Base-by-base conservation (phyloP, 495 filamentous ascomycete species). In the Aspergillus indologenus region DNA sequence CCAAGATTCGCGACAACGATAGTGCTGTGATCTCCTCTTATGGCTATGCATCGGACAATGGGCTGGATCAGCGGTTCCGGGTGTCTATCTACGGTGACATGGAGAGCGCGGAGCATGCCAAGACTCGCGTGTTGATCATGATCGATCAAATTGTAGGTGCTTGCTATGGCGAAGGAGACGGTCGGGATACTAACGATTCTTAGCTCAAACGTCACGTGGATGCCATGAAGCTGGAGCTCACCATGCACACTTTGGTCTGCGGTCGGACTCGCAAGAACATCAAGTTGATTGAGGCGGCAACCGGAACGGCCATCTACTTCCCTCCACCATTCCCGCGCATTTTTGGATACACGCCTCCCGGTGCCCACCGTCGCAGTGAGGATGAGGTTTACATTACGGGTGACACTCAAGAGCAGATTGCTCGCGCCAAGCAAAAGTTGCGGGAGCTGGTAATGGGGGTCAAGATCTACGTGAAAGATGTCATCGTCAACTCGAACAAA, bases 281-380 rank as follows among this genome's bases (percentile, higher is more conserved):
- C 74, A 96, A 97, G 79, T 77, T 91, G 53, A 96, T 98, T 65
- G 94, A 98, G 71, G 92, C 94, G 15, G 82, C 87, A 20, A 96
- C 94, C 15, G 89, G 90, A 64, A 96, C 95, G 15, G 93, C 94
- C 42, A 97, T 98, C 61, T 98, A 98, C 73, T 96, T 98, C 67
- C 94, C 94, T 19, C 91, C 92, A 1, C 89, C 92, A 6, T 98
- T 97, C 65, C 90, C 92, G 22, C 85, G 84, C 45, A 85, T 96
- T 40, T 96, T 91, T 68, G 88, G 90, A 45, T 98, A 96, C 66
- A 89, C 83, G 34, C 92, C 95, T 1, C 85, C 82, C 22, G 88
- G 87, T 54, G 90, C 90, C 20, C 80, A 84, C 54, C 84, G 87
- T 57, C 85, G 94, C 59, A 88, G 92, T 44, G 86, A 92, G 29